Evolutionary conservation across 352 stramenopile species (phyloP), one percentile per base, ranked within the genome.

Genomic region (Thalassiosira sp.): DNA sequence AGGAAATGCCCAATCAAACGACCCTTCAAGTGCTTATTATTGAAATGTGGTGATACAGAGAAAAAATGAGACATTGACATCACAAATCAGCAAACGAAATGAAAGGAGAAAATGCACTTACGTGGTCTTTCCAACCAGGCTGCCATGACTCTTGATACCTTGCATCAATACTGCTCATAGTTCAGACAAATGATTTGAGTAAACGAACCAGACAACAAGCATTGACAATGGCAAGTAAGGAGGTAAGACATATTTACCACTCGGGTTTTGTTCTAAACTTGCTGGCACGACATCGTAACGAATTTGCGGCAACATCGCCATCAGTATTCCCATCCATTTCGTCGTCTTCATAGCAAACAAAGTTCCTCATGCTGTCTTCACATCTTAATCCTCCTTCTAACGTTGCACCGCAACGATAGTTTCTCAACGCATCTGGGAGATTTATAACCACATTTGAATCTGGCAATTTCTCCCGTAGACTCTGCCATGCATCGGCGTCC

Each of bases 351-450:
- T 75, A 53, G 54, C 65, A 75, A 33, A 75, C 31, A 67, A 61
- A 68, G 37, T 76, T 64, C 52, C 67, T 25, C 46, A 76, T 54
- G 16, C 22, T 31, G 33, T 76, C 57, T 56, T 76, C 58, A 49
- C 67, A 76, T 43, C 13, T 52, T 13, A 68, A 18, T 13, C 45
- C 53, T 43, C 65, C 65, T 10, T 74, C 65, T 18, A 64, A 20
- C 13, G 31, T 42, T 18, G 16, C 52, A 51, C 54, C 46, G 59
- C 65, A 74, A 8, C 27, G 1, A 25, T 67, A 74, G 48, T 74
- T 60, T 28, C 52, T 54, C 16, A 74, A 48, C 43, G 37, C 40
- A 37, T 64, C 65, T 33, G 58, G 67, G 13, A 70, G 18, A 27
- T 46, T 1, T 1, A 24, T 27, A 18, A n/a, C 20, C 0, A 64